Base-by-base conservation (phyloP, 768 basidiomycete genomes). In the Tylopilus subfusipes region DNA sequence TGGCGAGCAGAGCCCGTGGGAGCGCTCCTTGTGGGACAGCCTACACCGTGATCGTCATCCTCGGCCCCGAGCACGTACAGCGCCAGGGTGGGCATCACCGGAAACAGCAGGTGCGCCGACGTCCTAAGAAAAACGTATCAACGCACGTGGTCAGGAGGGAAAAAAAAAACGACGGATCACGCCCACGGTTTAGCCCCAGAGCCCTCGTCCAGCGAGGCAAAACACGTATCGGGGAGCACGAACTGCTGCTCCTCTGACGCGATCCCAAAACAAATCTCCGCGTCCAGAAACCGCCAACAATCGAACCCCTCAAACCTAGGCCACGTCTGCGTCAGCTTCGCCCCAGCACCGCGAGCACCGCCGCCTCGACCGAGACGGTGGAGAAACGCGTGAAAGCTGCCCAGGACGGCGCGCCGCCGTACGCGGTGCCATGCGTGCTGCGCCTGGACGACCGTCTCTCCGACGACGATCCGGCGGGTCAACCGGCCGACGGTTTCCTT, bases 221-320 rank as follows among this genome's bases (percentile, higher is more conserved):
- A 83, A 59, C 81, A 83, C 24, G 73, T 69, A 49, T 82, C 80
- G 1, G 80, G 73, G 4, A 84, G 63, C 42, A 85, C 76, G 52
- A 76, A 85, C 60, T 85, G 82, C 38, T 83, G 80, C 22, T 76
- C 77, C 27, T 82, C 80, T 3, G 72, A 71, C 1, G 82, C 76
- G 5, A 83, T 59, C 2, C 83, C 83, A 30, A 85, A 68, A 57
- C 77, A 82, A 2, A 84, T 59, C 57, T 84, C 82, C 0, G 80
- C 78, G 14, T 74, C 71, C 40, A 73, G 69, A 21, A 81, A 69
- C 14, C 68, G 67, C 81, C 80, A 81, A 49, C 78, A 83, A 52
- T 78, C 78, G 7, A 66, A 56, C 14, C 51, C 59, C 29, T 67
- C 57, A 25, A 68, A 64, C 7, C n/a, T 2, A 25, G 55, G 34